Evolutionary conservation across 495 filamentous ascomycete genomes (phyloP).

Genomic region (Glutinoglossum americanum): DNA sequence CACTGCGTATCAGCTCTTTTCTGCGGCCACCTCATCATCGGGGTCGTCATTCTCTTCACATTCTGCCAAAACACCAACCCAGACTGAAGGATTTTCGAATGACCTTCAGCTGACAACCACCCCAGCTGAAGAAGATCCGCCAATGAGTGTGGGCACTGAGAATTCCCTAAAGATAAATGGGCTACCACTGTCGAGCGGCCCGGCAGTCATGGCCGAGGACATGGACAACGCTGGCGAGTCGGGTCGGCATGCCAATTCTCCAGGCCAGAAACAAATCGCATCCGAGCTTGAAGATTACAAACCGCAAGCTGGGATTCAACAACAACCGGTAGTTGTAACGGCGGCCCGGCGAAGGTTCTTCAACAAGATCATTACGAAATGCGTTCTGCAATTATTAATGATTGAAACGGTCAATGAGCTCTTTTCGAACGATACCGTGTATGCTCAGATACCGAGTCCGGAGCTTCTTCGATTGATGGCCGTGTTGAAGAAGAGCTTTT

Average conservation of each 20-base stretch:
- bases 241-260: background rate
- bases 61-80: conserved; percentile 6
- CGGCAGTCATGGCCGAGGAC: background rate
- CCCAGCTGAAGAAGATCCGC: conserved; percentile 14
- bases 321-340: conserved; percentile 79
- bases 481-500: conserved; percentile 79
- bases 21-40: conserved; percentile 41
- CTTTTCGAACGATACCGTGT: conserved; percentile 92
- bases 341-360: conserved; percentile 89
- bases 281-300: conserved; percentile 72
- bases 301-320: conserved; percentile 46
- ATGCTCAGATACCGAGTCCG: conserved; percentile 69
- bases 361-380: conserved; percentile 98
- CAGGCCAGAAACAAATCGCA: background rate
- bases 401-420: conserved; percentile 98
- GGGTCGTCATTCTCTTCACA: background rate
- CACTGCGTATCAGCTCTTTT: conserved; percentile 84
- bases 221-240: background rate
- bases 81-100: background rate
- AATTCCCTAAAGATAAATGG: conserved; percentile 45
- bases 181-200: conserved; percentile 9
- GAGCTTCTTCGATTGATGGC: conserved; percentile 85
- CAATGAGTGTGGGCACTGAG: conserved; percentile 16
- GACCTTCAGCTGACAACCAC: conserved; percentile 21
- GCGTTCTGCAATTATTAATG: conserved; percentile 91